Percentiles rank a stretch among this genome's conserved stretches.
Conservation (phyloP, 148 eudicot genomes). For the Cornus controversa region DNA sequence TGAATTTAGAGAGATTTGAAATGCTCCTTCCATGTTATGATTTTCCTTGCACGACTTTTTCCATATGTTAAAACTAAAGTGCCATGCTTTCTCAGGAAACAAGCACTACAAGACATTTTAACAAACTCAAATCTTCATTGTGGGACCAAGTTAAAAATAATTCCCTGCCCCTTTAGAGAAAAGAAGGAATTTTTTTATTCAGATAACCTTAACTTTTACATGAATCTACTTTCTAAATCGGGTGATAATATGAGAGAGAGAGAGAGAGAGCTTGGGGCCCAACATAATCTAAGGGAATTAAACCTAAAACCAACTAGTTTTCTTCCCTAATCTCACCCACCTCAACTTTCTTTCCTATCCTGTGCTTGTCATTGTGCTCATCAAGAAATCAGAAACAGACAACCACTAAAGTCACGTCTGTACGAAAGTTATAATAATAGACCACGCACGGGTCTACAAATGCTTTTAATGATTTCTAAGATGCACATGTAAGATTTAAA, state of each 20-base stretch:
- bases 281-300: no score
- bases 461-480: neutral
- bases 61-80: neutral
- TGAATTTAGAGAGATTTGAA: neutral
- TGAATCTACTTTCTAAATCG: neutral
- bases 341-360: neutral
- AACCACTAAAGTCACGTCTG: neutral
- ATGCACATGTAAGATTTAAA: no score
- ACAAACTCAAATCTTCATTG: neutral
- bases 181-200: neutral
- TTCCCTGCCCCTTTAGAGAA: neutral
- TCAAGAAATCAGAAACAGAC: neutral
- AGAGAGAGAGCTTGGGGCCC: no score
- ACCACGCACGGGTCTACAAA: neutral
- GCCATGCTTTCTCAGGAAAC: neutral
- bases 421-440: no score
- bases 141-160: neutral
- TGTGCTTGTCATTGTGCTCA: neutral
- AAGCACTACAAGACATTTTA: no score
- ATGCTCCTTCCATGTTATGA: neutral
- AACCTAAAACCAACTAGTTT: neutral
- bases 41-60: neutral
- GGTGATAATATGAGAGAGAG: no score
- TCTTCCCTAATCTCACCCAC: neutral
- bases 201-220: neutral